Conservation (phyloP, 2,329 filamentous ascomycete species). For the Claviceps spartinae region DNA sequence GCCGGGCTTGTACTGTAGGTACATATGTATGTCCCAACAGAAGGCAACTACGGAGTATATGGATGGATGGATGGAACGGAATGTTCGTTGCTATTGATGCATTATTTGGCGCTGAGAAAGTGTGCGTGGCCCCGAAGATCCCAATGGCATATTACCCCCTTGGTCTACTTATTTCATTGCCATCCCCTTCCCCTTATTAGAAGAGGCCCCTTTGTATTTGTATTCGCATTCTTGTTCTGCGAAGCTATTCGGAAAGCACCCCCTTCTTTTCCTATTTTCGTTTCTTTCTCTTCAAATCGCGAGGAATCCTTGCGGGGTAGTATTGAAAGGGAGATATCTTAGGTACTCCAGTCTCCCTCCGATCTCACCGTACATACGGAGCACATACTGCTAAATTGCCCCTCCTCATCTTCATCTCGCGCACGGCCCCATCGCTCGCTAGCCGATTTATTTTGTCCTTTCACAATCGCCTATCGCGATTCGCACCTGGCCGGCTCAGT, state of each 20-base stretch:
- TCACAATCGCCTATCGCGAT: background rate
- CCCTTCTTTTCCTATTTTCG: background rate
- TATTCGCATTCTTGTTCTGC: background rate
- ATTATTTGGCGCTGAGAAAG: no score
- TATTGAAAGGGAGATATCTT: conserved; percentile 4
- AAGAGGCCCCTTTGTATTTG: background rate
- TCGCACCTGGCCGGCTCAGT: conserved; percentile 3
- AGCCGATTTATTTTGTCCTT: background rate
- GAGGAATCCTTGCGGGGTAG: conserved; percentile 4
- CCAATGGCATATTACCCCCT: no score
- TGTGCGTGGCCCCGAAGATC: no score
- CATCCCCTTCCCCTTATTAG: background rate
- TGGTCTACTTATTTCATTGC: no score
- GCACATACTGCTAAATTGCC: background rate
- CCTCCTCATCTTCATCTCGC: background rate
- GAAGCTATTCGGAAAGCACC: background rate
- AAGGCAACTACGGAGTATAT: no score
- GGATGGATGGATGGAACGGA: no score
- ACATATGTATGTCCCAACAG: no score
- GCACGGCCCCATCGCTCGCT: background rate
- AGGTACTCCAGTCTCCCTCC: no score
- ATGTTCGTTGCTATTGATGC: no score
- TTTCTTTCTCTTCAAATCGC: background rate
- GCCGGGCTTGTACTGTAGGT: no score
- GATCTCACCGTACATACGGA: no score